phyloP scores from a whole-genome alignment of 164 flowering plant genomes.

The Aristolochia californica region DNA sequence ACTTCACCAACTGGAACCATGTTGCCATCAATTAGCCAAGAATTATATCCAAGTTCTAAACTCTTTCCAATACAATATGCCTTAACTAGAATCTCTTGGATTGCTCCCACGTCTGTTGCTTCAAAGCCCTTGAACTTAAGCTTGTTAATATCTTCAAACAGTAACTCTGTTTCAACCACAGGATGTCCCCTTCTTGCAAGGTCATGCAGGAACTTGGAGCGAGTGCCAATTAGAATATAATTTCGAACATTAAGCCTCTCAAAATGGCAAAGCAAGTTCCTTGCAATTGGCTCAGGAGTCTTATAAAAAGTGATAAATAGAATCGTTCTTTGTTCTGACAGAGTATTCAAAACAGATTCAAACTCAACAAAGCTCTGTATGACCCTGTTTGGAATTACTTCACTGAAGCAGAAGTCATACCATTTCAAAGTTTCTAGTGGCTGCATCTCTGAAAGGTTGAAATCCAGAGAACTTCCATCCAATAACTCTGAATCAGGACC shows the following conservation, averaged over 20 bases:
- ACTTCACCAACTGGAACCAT: slow-evolving; percentile 23
- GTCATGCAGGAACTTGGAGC: slow-evolving; percentile 40
- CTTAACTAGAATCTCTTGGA: slow-evolving; percentile 38
- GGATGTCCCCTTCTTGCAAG: slow-evolving; percentile 85
- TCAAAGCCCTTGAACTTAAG: slow-evolving; percentile 15
- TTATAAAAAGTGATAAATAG: slow-evolving; percentile 44
- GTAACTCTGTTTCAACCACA: slow-evolving; percentile 40
- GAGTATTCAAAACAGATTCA: slow-evolving; percentile 35
- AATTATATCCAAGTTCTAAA: slow-evolving; percentile 31
- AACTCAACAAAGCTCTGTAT: slow-evolving; percentile 42
- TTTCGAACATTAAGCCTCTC: slow-evolving; percentile 59
- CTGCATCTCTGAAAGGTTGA: slow-evolving; percentile 37
- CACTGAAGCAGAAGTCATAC: slow-evolving; percentile 91
- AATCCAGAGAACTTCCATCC: slow-evolving; percentile 39
- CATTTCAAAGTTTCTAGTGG: slow-evolving; percentile 58
- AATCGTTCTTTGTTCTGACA: slow-evolving; percentile 45
- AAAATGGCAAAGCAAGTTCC: slow-evolving; percentile 76
- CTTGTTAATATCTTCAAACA: slow-evolving; percentile 22
- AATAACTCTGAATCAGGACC: slow-evolving; percentile 89
- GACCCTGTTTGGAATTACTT: slow-evolving; percentile 56
- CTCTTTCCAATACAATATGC: slow-evolving; percentile 39
- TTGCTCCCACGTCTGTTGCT: slow-evolving; percentile 17
- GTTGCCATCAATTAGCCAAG: slow-evolving; percentile 47
- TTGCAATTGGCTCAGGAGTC: slow-evolving; percentile 20
- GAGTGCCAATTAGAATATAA: slow-evolving; percentile 49